These are phyloP conservation scores for Stagonosporopsis cucurbitacearum DNA, from an alignment of 2,329 filamentous ascomycete genomes.

Conservation along the genomic window DNA sequence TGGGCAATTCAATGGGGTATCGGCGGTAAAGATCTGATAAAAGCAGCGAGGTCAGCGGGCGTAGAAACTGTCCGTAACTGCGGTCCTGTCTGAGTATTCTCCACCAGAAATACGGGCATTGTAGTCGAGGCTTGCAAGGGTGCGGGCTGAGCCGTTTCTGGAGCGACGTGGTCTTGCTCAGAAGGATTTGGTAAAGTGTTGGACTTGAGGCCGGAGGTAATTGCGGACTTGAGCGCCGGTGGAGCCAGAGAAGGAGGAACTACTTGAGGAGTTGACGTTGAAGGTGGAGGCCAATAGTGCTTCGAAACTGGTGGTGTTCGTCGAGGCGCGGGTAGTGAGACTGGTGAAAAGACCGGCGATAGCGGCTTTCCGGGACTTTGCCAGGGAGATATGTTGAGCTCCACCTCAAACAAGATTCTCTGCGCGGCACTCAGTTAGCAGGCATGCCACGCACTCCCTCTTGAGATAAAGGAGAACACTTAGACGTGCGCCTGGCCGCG, in stretches of 20 bases:
- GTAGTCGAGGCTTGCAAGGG: slow-evolving; percentile 8
- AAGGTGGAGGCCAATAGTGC: slow-evolving; percentile 13
- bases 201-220: neutral
- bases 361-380: neutral
- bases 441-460: slow-evolving; percentile 5
- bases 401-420: slow-evolving; percentile 14
- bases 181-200: neutral
- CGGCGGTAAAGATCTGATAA: slow-evolving; percentile 16
- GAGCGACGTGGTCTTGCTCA: neutral
- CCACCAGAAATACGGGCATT: slow-evolving; percentile 12
- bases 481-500: slow-evolving; percentile 33
- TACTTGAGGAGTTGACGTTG: neutral
- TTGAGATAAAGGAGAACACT: slow-evolving; percentile 4
- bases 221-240: neutral
- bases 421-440: slow-evolving; percentile 5
- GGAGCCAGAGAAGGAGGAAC: neutral
- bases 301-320: slow-evolving; percentile 5
- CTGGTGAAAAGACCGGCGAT: neutral
- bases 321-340: neutral
- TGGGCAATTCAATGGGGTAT: slow-evolving; percentile 18
- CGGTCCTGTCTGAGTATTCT: slow-evolving; percentile 4
- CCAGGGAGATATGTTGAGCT: slow-evolving; percentile 13
- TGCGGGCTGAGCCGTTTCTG: neutral
- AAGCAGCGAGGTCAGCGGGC: slow-evolving; percentile 15
- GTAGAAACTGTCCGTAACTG: slow-evolving; percentile 15